phyloP scores from a whole-genome alignment of 371 early-diverging fungal genomes.

The Nematocida homosporus region DNA sequence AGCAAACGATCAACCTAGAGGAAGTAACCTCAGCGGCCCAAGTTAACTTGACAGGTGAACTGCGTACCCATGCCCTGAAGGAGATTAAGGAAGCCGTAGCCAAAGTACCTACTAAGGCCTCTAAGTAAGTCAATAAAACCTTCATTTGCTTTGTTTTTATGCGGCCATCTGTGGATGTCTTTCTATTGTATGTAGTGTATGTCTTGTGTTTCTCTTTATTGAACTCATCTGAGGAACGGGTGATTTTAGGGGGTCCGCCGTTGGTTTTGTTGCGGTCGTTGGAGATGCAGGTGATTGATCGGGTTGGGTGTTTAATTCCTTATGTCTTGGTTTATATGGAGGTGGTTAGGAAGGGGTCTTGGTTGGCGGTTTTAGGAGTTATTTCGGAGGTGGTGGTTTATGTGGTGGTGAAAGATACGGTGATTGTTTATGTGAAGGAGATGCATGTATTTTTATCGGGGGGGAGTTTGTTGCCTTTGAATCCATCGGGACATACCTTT shows the following conservation, averaged over 20 bases:
- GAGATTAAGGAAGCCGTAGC: constrained; percentile 65
- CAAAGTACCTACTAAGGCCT: constrained; percentile 59
- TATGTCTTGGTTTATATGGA: constrained; percentile 19
- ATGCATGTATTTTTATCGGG: constrained; percentile 1
- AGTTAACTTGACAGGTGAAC: constrained; percentile 64
- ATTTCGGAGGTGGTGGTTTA: constrained; percentile 18
- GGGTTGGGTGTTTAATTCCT: constrained; percentile 36
- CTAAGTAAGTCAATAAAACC: constrained; percentile 56
- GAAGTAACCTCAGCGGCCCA: constrained; percentile 64
- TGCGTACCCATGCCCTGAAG: constrained; percentile 63
- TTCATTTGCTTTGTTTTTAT: constrained; percentile 4
- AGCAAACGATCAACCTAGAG: constrained; percentile 67
- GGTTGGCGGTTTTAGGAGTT: not conserved
- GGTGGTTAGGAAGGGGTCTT: not conserved
- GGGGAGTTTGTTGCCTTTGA: constrained; percentile 2
- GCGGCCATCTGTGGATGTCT: not conserved
- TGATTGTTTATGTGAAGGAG: constrained; percentile 36
- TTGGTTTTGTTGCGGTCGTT: not conserved
- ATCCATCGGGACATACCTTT: constrained; percentile 55
- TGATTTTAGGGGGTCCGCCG: constrained; percentile 7
- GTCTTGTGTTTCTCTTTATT: constrained; percentile 33
- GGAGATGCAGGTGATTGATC: not conserved
- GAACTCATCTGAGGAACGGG: constrained; percentile 45
- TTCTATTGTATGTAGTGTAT: constrained; percentile 22
- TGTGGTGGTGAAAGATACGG: constrained; percentile 26